Conservation (phyloP, 2,329 filamentous ascomycete genomes). For the Daldinia sp. region DNA sequence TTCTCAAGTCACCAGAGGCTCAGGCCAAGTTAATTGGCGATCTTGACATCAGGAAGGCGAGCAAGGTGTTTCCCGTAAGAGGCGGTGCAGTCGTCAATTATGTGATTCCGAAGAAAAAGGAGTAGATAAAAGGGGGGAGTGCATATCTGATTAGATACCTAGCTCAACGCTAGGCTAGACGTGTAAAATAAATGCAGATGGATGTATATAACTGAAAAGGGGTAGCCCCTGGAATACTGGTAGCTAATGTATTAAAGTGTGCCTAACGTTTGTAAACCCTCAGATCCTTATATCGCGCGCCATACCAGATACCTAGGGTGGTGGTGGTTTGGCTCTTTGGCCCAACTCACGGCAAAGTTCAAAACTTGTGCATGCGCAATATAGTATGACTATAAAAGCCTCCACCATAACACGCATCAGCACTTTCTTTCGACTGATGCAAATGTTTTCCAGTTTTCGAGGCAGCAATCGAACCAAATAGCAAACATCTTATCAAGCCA, state of each 20-base stretch:
- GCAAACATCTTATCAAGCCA: neutral
- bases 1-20: slow-evolving; percentile 72
- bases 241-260: neutral
- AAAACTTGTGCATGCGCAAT: neutral
- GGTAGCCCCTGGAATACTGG: neutral
- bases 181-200: slow-evolving; percentile 9
- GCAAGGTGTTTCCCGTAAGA: slow-evolving; percentile 57
- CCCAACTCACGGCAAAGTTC: neutral
- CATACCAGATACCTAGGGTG: too few species aligned
- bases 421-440: neutral
- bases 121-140: slow-evolving; percentile 29
- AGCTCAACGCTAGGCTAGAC: slow-evolving; percentile 26
- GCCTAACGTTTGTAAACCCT: neutral
- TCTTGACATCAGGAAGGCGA: slow-evolving; percentile 56
- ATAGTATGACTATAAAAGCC: neutral
- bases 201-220: neutral
- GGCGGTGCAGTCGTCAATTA: slow-evolving; percentile 80
- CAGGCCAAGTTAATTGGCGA: slow-evolving; percentile 64
- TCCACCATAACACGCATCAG: neutral
- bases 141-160: slow-evolving; percentile 28
- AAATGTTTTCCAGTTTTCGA: neutral
- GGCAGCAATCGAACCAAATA: neutral
- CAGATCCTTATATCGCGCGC: neutral
- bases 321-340: neutral
- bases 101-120: slow-evolving; percentile 59